These are phyloP conservation scores for Biscogniauxia mediterranea DNA, from an alignment of 2,329 filamentous ascomycete genomes.

Conservation along the genomic window DNA sequence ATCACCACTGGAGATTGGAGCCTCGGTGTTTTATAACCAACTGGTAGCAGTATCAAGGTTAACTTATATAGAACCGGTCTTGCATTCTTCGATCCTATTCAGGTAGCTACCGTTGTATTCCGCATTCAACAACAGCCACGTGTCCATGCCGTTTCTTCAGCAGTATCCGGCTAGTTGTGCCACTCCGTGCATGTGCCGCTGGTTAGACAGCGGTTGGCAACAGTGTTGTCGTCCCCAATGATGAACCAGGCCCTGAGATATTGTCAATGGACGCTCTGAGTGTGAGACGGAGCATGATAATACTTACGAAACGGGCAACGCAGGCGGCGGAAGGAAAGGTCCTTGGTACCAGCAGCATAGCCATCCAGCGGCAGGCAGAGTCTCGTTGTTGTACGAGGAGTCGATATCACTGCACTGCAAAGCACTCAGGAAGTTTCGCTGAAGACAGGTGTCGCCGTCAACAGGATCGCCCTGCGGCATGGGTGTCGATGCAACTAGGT, in stretches of 20 bases:
- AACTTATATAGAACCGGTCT: too few relatives aligned
- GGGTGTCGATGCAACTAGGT: neutral
- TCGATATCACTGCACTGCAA: neutral
- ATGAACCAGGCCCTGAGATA: neutral
- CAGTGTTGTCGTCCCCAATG: neutral
- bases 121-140: too few relatives aligned
- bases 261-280: neutral
- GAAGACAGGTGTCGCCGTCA: neutral
- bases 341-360: neutral
- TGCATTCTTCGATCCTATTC: too few relatives aligned
- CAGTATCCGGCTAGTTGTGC: too few relatives aligned
- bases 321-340: neutral
- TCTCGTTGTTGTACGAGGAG: neutral
- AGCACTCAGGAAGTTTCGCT: neutral
- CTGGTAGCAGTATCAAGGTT: too few relatives aligned
- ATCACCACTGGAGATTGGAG: too few relatives aligned
- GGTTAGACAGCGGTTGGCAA: neutral
- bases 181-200: neutral
- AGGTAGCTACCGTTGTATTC: too few relatives aligned
- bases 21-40: too few relatives aligned
- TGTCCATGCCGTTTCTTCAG: too few relatives aligned
- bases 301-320: neutral
- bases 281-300: neutral
- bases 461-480: neutral
- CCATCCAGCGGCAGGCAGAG: neutral